phyloP scores from a whole-genome alignment of 2,329 filamentous ascomycete species.

The Colletotrichum navitas region DNA sequence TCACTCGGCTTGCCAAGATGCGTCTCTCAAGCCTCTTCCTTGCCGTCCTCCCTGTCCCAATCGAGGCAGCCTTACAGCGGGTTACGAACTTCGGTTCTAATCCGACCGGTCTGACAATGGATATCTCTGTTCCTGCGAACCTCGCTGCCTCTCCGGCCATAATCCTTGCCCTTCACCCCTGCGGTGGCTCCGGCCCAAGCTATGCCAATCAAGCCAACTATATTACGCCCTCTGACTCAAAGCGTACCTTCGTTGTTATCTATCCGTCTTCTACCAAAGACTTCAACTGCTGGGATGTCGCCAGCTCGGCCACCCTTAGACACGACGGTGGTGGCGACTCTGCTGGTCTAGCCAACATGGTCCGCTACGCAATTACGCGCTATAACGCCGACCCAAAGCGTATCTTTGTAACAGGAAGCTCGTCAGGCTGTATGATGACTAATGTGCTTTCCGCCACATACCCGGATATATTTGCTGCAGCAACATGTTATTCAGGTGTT shows the following conservation, averaged over 20 bases:
- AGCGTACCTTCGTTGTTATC: conserved; percentile 59
- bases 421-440: conserved; percentile 53
- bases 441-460: conserved; percentile 53
- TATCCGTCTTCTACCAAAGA: conserved; percentile 47
- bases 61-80: conserved; percentile 27
- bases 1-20: not conserved
- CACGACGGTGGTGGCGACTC: conserved; percentile 64
- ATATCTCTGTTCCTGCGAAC: conserved; percentile 36
- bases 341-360: conserved; percentile 63
- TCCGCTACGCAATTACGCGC: conserved; percentile 58
- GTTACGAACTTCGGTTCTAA: conserved; percentile 40
- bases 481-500: conserved; percentile 51
- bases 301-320: conserved; percentile 55
- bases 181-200: conserved; percentile 37
- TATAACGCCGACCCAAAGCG: conserved; percentile 59
- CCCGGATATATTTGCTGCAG: conserved; percentile 52
- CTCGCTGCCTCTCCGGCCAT: conserved; percentile 26
- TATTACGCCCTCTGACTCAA: conserved; percentile 52
- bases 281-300: conserved; percentile 64
- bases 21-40: conserved; percentile 13
- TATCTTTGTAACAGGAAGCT: conserved; percentile 60
- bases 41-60: conserved; percentile 5
- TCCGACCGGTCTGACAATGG: conserved; percentile 40
- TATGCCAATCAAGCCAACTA: conserved; percentile 34
- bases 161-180: conserved; percentile 40